Evolutionary conservation across 768 basidiomycete species (phyloP).

Genomic region (Melanogaster broomeanus): DNA sequence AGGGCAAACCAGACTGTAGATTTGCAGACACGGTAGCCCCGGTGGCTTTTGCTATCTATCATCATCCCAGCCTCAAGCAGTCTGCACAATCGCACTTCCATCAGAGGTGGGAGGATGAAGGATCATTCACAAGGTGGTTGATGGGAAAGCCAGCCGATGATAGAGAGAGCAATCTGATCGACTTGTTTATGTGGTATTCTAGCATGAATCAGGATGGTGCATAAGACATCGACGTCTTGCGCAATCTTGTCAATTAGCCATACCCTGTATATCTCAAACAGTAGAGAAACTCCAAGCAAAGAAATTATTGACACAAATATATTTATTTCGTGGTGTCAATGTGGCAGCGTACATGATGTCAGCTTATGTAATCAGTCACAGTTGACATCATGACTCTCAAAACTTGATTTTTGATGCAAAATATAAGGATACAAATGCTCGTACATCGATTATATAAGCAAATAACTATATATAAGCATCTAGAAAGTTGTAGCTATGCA

Average conservation of each 20-base stretch:
- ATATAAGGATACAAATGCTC: background rate
- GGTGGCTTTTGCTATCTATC: background rate
- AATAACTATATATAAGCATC: background rate
- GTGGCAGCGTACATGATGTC: too few species aligned
- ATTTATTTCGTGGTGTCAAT: too few species aligned
- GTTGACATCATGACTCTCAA: too few species aligned
- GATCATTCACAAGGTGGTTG: background rate
- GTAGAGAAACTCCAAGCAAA: too few species aligned
- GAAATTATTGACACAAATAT: too few species aligned
- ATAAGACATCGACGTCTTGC: background rate
- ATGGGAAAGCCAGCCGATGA: background rate
- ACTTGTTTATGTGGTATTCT: slow-evolving; percentile 9
- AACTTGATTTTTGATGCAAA: too few species aligned
- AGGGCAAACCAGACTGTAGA: background rate
- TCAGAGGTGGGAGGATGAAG: background rate
- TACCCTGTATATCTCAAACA: too few species aligned
- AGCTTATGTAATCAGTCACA: too few species aligned
- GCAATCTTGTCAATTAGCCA: background rate
- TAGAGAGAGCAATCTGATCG: slow-evolving; percentile 4
- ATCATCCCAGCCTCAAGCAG: background rate
- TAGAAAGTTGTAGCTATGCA: background rate
- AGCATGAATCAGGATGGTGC: background rate
- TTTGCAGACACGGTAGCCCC: background rate
- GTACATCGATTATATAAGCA: background rate
- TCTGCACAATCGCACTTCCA: background rate